Evolutionary conservation across 2,329 filamentous ascomycete genomes (phyloP).

Genomic region (Gnomoniopsis sp.): DNA sequence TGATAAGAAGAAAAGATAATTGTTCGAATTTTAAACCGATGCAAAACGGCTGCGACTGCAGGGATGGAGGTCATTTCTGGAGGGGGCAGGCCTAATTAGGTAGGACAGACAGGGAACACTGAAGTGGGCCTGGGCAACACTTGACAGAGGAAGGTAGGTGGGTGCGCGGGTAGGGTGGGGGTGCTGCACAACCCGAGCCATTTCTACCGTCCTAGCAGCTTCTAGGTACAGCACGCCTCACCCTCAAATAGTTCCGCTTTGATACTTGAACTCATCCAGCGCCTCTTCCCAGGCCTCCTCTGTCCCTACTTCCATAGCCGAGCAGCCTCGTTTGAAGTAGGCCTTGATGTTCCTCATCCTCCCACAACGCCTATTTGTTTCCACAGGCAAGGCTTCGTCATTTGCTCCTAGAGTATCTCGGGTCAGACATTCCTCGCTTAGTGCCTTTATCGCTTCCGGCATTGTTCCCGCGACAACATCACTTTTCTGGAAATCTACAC

Average conservation of each 20-base stretch:
- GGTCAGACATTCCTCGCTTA: neutral
- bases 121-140: neutral
- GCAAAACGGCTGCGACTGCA: neutral
- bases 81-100: constrained; percentile 3
- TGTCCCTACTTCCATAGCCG: too few relatives aligned
- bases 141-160: constrained; percentile 1
- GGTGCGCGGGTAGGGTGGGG: neutral
- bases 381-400: neutral
- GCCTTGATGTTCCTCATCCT: constrained; percentile 14
- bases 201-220: too few relatives aligned
- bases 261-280: neutral
- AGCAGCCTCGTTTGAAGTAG: too few relatives aligned
- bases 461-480: neutral
- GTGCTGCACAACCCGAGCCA: neutral
- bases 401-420: neutral
- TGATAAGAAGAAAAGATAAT: neutral
- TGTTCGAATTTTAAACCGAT: neutral
- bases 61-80: neutral
- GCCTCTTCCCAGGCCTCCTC: neutral
- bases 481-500: neutral
- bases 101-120: constrained; percentile 16
- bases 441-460: neutral
- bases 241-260: neutral
- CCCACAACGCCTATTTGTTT: constrained; percentile 1
- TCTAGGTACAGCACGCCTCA: too few relatives aligned